Evolutionary conservation across 164 flowering plant species (phyloP).

Genomic region (Hamamelis virginiana): DNA sequence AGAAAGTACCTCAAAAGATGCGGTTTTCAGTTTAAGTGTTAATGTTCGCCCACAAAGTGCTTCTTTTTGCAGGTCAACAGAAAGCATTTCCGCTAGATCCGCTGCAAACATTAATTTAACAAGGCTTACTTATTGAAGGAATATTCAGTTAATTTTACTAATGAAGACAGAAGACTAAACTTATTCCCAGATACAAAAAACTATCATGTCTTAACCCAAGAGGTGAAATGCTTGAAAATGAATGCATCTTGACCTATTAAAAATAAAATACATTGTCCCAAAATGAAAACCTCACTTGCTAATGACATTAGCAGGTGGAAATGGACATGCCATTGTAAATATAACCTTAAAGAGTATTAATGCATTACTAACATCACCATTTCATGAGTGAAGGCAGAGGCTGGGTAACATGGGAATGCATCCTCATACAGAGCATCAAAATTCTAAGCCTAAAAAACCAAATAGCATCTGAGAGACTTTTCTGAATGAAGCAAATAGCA

Average conservation of each 20-base stretch:
- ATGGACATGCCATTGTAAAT: background rate
- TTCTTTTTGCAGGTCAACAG: conserved; percentile 75
- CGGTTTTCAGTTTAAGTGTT: conserved; percentile 90
- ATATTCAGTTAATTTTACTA: too few species aligned
- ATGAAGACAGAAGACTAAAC: too few species aligned
- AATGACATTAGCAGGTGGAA: background rate
- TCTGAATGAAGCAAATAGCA: too few species aligned
- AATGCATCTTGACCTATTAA: background rate
- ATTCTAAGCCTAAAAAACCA: too few species aligned
- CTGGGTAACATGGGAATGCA: too few species aligned
- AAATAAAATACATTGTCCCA: background rate
- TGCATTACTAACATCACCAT: background rate
- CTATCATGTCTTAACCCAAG: background rate
- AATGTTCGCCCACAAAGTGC: conserved; percentile 81
- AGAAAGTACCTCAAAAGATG: conserved; percentile 80
- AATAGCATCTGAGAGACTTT: too few species aligned
- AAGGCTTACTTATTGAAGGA: background rate
- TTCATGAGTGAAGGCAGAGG: too few species aligned
- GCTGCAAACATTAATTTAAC: conserved; percentile 44
- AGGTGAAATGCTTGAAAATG: background rate
- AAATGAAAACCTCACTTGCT: background rate
- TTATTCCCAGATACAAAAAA: too few species aligned
- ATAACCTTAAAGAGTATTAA: background rate
- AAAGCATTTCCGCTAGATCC: conserved; percentile 77
- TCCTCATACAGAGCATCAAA: too few species aligned